A percentile compares a stretch with the other conserved stretches of the same genome.
These are phyloP conservation scores for Beauveria varroae DNA, from an alignment of 2,329 filamentous ascomycete genomes.

Conservation along the genomic window DNA sequence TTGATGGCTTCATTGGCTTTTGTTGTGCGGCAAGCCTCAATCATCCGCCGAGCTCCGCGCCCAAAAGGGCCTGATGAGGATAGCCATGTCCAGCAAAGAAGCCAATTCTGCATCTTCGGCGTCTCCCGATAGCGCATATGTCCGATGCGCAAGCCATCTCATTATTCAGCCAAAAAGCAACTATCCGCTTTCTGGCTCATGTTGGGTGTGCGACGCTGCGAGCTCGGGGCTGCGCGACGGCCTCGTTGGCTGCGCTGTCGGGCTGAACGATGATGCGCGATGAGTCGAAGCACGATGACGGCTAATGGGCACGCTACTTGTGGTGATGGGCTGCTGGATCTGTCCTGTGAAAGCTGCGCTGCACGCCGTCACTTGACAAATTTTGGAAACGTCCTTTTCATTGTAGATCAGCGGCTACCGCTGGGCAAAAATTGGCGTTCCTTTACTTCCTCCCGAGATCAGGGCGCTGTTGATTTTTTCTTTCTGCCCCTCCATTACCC, in stretches of 20 bases:
- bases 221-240: not conserved
- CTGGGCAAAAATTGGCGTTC: not conserved
- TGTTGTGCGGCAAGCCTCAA: too few relatives aligned
- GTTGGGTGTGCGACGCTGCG: not conserved
- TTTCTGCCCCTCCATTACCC: constrained; percentile 5
- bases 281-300: constrained; percentile 5
- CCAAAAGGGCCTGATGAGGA: too few relatives aligned
- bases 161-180: not conserved
- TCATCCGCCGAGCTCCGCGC: too few relatives aligned
- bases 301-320: not conserved
- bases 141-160: not conserved
- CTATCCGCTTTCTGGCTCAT: not conserved
- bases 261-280: constrained; percentile 1
- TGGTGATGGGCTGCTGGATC: not conserved
- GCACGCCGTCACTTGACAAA: not conserved
- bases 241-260: not conserved
- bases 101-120: too few relatives aligned
- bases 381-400: not conserved
- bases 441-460: constrained; percentile 1
- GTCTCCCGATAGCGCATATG: too few relatives aligned
- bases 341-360: not conserved
- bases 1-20: too few relatives aligned
- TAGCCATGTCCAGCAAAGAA: too few relatives aligned
- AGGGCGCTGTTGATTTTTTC: not conserved
- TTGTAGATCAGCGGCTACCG: not conserved